These are phyloP conservation scores for Schizosaccharomyces japonicus DNA, from an alignment of 805 yeast genomes.

Conservation along the genomic window DNA sequence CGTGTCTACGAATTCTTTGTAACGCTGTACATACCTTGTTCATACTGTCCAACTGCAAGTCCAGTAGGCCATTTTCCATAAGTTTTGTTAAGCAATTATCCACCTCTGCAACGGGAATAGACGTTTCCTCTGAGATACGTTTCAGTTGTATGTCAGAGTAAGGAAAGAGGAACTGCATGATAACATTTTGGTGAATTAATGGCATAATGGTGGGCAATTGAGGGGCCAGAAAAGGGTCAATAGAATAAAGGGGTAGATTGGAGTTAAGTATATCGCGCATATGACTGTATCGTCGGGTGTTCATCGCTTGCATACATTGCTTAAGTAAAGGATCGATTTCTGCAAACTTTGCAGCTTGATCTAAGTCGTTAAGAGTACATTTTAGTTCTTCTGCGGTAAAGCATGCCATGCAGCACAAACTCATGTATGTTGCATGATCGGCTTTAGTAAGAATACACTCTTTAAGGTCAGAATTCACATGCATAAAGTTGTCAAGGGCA, in stretches of 20 bases:
- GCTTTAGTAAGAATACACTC: not conserved
- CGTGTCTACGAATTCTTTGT: too few relatives aligned
- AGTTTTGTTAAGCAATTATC: not conserved
- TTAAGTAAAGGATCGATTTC: not conserved
- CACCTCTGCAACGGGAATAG: not conserved
- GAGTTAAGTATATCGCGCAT: not conserved
- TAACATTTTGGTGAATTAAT: not conserved
- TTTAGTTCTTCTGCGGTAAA: not conserved
- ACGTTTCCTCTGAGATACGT: not conserved
- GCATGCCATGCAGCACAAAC: not conserved
- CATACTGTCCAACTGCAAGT: not conserved
- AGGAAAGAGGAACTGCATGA: not conserved
- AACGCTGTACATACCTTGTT: not conserved
- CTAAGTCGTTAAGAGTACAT: not conserved
- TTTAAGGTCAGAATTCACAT: not conserved
- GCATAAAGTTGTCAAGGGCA: not conserved
- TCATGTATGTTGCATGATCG: not conserved
- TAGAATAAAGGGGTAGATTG: not conserved
- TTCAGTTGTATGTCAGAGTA: not conserved
- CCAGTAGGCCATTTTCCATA: not conserved
- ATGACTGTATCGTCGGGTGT: not conserved
- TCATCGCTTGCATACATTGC: not conserved
- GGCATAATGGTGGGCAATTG: not conserved
- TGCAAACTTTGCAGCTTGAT: not conserved
- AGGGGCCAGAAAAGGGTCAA: constrained; percentile 1